Conservation (phyloP, 768 basidiomycete genomes). For the Lactarius vividus region DNA sequence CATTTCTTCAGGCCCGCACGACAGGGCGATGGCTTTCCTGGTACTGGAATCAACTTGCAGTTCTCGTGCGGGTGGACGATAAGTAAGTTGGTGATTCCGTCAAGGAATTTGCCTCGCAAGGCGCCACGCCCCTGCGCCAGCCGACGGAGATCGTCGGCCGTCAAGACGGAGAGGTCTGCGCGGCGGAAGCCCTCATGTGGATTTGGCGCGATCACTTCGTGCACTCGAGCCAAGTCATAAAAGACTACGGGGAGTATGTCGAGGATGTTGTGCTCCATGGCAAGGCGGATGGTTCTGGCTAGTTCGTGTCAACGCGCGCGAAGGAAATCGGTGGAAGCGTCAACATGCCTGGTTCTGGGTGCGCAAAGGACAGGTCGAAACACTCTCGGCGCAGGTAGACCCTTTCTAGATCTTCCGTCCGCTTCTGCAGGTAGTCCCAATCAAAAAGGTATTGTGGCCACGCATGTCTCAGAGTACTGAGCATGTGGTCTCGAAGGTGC, state of each 20-base stretch:
- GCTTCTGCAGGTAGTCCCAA: conserved; percentile 21
- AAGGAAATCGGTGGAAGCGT: neutral
- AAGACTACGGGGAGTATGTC: conserved; percentile 26
- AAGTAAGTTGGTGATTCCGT: conserved; percentile 59
- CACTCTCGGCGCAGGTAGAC: conserved; percentile 21
- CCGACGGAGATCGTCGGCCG: conserved; percentile 24
- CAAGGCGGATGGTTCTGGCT: conserved; percentile 24
- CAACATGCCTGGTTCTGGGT: conserved; percentile 22
- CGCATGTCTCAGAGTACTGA: conserved; percentile 18
- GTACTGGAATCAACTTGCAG: conserved; percentile 79
- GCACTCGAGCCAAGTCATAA: conserved; percentile 23
- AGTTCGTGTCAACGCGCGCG: neutral
- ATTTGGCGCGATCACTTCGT: conserved; percentile 19
- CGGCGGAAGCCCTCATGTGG: conserved; percentile 18
- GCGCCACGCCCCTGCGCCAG: conserved; percentile 22
- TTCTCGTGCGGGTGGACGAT: conserved; percentile 85
- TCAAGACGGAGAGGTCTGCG: conserved; percentile 22
- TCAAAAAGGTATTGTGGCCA: conserved; percentile 25
- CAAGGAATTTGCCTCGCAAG: conserved; percentile 19
- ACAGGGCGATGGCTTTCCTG: conserved; percentile 29
- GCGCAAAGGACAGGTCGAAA: conserved; percentile 23
- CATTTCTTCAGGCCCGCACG: conserved; percentile 17
- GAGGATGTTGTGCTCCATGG: conserved; percentile 20
- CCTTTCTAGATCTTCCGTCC: conserved; percentile 23
- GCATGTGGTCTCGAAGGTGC: conserved; percentile 16